A percentile compares a stretch with the other conserved stretches of the same genome.
phyloP scores from a whole-genome alignment of 2,329 filamentous ascomycete species.

The Colletotrichum acutatum region DNA sequence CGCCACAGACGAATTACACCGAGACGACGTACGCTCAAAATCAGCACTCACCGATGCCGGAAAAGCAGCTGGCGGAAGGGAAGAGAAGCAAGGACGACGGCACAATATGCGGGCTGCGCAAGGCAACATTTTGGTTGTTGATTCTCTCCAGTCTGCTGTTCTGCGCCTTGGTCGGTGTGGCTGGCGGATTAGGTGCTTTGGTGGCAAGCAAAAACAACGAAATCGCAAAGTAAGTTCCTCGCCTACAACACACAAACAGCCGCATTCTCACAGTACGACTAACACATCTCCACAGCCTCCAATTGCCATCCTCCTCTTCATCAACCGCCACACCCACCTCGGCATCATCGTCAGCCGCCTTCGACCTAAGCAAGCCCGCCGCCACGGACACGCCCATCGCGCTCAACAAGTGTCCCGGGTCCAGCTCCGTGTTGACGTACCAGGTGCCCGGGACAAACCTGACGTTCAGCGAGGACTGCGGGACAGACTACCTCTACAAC shows the following conservation, averaged over 20 bases:
- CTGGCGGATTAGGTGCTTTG: conserved; percentile 15
- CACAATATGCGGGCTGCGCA: conserved; percentile 24
- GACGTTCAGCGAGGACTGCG: conserved; percentile 32
- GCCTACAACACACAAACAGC: neutral
- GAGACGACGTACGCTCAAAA: conserved; percentile 10
- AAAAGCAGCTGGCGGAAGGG: neutral
- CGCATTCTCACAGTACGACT: too few species aligned
- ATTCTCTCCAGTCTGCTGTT: conserved; percentile 8
- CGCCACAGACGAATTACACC: conserved; percentile 12
- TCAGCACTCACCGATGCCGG: neutral
- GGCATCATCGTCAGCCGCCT: neutral
- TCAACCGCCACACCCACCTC: neutral
- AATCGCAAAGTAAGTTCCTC: conserved; percentile 9
- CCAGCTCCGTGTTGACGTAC: conserved; percentile 7
- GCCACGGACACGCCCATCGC: conserved; percentile 21
- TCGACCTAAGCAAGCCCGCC: conserved; percentile 24
- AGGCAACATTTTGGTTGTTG: conserved; percentile 22
- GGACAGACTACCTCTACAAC: conserved; percentile 25
- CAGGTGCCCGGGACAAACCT: conserved; percentile 29
- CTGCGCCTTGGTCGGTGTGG: conserved; percentile 10
- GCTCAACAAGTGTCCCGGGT: conserved; percentile 18
- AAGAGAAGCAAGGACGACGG: neutral
- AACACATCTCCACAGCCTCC: neutral
- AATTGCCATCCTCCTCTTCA: neutral
- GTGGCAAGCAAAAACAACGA: conserved; percentile 19